Percentiles rank a stretch among this genome's conserved stretches.
These are phyloP conservation scores for Salix udensis DNA, from an alignment of 345 rosid species.

Conservation along the genomic window DNA sequence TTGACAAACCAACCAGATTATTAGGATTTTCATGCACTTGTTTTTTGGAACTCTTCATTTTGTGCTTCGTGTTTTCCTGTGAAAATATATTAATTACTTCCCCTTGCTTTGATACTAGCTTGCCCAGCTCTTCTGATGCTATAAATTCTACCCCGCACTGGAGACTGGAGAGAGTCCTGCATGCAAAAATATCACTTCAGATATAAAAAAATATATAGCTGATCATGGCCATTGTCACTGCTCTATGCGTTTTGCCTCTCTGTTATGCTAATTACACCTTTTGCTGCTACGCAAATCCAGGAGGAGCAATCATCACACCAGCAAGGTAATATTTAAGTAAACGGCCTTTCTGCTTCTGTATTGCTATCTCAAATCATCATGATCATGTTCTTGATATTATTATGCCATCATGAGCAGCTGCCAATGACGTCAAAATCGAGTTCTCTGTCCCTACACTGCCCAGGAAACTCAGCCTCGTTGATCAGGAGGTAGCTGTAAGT, in stretches of 20 bases:
- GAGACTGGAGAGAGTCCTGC: neutral
- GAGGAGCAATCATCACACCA: conserved; percentile 5
- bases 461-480: conserved; percentile 39
- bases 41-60: conserved; percentile 54
- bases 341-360: neutral
- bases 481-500: conserved; percentile 21
- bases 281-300: conserved; percentile 9
- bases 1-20: conserved; percentile 27
- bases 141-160: conserved; percentile 1
- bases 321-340: conserved; percentile 4
- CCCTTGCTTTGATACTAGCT: neutral
- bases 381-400: neutral
- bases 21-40: conserved; percentile 22
- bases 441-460: conserved; percentile 21
- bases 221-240: conserved; percentile 1
- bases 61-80: conserved; percentile 49
- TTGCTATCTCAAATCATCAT: neutral
- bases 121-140: neutral
- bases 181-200: neutral
- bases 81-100: neutral
- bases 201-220: conserved; percentile 14
- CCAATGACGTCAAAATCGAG: conserved; percentile 2
- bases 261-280: neutral
- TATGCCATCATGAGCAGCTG: conserved; percentile 2
- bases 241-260: conserved; percentile 18